These are phyloP conservation scores for Chaetomiaceae sp. DNA, from an alignment of 2,329 filamentous ascomycete species.

Conservation along the genomic window DNA sequence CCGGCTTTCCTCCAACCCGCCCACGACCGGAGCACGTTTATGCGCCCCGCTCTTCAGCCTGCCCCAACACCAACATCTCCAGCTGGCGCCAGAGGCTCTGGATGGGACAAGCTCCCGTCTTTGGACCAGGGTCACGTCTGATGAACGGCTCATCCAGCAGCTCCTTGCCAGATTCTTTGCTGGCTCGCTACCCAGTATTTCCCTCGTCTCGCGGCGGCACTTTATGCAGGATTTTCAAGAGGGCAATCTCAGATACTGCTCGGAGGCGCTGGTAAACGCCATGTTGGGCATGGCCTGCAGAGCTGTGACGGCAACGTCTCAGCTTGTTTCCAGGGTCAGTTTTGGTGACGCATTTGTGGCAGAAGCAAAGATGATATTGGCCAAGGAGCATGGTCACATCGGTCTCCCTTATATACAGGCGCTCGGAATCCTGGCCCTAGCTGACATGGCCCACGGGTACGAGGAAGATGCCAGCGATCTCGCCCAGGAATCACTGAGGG, in stretches of 20 bases:
- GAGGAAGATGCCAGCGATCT: slow-evolving; percentile 24
- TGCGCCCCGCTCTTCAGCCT: background rate
- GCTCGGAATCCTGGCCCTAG: slow-evolving; percentile 21
- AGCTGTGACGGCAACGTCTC: slow-evolving; percentile 11
- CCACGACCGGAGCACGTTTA: background rate
- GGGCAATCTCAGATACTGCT: slow-evolving; percentile 21
- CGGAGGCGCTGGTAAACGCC: slow-evolving; percentile 23
- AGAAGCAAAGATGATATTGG: slow-evolving; percentile 21
- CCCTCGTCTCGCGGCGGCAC: slow-evolving; percentile 17
- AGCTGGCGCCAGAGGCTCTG: background rate
- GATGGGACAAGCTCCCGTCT: slow-evolving; percentile 10
- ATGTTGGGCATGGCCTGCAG: slow-evolving; percentile 22
- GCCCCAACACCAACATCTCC: background rate
- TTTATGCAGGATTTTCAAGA: slow-evolving; percentile 22
- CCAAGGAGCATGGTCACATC: slow-evolving; percentile 9
- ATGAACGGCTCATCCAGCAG: slow-evolving; percentile 18
- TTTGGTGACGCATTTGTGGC: slow-evolving; percentile 23
- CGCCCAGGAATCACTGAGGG: slow-evolving; percentile 19
- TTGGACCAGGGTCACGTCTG: slow-evolving; percentile 24
- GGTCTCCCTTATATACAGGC: slow-evolving; percentile 24
- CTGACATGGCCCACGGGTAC: slow-evolving; percentile 22
- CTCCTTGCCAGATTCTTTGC: slow-evolving; percentile 21
- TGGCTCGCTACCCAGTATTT: slow-evolving; percentile 16
- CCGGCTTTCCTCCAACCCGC: background rate
- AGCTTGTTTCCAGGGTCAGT: slow-evolving; percentile 15